A percentile compares a stretch with the other conserved stretches of the same genome.
Conservation (phyloP, 129 eudicot genomes). For the Lonicera japonica region DNA sequence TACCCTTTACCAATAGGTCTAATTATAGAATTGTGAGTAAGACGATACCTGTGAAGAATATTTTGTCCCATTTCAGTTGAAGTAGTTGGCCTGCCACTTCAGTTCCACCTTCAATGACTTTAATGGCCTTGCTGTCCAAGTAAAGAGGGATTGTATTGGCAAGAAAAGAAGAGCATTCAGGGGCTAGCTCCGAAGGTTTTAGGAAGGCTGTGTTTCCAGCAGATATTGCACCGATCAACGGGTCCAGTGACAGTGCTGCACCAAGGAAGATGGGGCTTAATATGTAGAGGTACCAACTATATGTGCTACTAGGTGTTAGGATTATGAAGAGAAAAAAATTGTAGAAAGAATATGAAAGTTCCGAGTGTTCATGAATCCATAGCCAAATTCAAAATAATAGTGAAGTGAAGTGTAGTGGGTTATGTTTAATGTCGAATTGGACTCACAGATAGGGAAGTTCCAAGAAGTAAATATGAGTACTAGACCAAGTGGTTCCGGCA, state of each 20-base stretch:
- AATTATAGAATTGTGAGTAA: no score
- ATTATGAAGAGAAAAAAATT: no score
- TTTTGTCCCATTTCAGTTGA: slow-evolving; percentile 80
- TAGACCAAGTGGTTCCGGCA: slow-evolving; percentile 83
- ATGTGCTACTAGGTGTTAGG: no score
- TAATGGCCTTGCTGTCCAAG: slow-evolving; percentile 67
- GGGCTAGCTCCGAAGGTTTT: slow-evolving; percentile 82
- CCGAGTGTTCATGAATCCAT: background rate
- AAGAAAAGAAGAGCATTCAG: slow-evolving; percentile 68
- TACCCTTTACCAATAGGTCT: no score
- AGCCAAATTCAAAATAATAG: no score
- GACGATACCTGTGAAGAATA: slow-evolving; percentile 72
- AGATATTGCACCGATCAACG: slow-evolving; percentile 86
- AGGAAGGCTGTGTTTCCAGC: slow-evolving; percentile 78
- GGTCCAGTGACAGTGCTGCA: slow-evolving; percentile 80
- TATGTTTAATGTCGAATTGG: background rate
- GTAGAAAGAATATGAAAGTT: no score
- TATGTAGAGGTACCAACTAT: background rate
- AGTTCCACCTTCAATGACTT: slow-evolving; percentile 71
- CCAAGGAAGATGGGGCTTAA: slow-evolving; percentile 4
- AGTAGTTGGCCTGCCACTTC: slow-evolving; percentile 44
- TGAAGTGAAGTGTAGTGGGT: no score
- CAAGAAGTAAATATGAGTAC: slow-evolving; percentile 72
- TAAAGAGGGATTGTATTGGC: slow-evolving; percentile 52
- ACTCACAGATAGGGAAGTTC: slow-evolving; percentile 86